These are phyloP conservation scores for Termitomyces titanicus DNA, from an alignment of 768 basidiomycete genomes.

Conservation along the genomic window DNA sequence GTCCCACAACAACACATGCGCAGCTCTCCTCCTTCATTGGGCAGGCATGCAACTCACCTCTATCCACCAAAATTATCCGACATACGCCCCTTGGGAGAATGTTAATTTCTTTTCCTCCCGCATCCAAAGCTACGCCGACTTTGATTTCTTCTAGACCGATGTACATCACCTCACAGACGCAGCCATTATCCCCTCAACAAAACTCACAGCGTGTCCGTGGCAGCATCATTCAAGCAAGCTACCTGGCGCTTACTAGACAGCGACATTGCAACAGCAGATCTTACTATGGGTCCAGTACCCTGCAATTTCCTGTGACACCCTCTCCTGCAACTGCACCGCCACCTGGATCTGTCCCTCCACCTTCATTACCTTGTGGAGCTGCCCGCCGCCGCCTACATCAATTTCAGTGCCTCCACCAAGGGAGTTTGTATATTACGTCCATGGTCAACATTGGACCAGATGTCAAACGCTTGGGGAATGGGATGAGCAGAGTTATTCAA, in stretches of 20 bases:
- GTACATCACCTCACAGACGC: no score
- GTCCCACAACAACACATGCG: no score
- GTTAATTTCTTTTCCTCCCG: conserved; percentile 40
- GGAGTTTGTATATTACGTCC: no score
- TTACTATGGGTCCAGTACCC: conserved; percentile 58
- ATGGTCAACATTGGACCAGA: neutral
- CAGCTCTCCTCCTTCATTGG: no score
- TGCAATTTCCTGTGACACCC: conserved; percentile 57
- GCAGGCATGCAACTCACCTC: no score
- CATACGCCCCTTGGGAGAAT: conserved; percentile 25
- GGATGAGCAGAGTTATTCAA: no score
- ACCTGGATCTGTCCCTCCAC: no score
- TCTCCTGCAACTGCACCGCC: conserved; percentile 16
- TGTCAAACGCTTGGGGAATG: conserved; percentile 1
- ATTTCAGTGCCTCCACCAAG: no score
- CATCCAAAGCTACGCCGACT: conserved; percentile 34
- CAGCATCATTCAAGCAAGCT: conserved; percentile 22
- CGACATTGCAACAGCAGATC: conserved; percentile 42
- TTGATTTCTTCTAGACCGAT: conserved; percentile 45
- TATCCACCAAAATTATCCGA: conserved; percentile 11
- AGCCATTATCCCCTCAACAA: conserved; percentile 2
- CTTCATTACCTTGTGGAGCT: conserved; percentile 3
- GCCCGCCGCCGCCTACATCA: no score
- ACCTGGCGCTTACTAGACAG: conserved; percentile 23
- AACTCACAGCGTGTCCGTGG: conserved; percentile 10